Conservation (phyloP, 2,329 filamentous ascomycete species). For the Hypoxylon sp. region DNA sequence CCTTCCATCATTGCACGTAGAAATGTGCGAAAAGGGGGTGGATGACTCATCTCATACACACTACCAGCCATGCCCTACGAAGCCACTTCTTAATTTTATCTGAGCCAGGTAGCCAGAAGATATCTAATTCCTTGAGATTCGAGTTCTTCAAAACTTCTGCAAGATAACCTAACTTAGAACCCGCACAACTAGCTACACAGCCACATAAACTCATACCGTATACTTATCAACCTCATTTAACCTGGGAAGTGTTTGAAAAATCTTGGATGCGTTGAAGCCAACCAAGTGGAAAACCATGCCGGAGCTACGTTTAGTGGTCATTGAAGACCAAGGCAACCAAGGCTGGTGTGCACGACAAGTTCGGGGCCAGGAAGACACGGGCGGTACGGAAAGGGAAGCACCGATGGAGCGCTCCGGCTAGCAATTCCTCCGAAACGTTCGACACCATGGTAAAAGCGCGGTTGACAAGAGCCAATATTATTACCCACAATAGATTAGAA, state of each 20-base stretch:
- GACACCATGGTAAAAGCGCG: not conserved
- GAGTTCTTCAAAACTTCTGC: not conserved
- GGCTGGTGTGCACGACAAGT: too few species aligned
- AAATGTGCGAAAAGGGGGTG: not conserved
- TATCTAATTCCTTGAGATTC: not conserved
- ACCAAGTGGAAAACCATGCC: constrained; percentile 10
- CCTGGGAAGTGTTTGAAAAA: not conserved
- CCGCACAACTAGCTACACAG: not conserved
- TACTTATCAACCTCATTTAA: constrained; percentile 1
- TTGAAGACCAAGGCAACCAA: too few species aligned
- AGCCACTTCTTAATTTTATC: not conserved
- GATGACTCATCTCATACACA: not conserved
- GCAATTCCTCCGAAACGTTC: not conserved
- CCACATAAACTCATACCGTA: not conserved
- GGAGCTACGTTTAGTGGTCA: not conserved
- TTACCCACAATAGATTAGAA: not conserved
- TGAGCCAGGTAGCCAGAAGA: not conserved
- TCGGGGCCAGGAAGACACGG: too few species aligned
- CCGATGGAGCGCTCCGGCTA: not conserved
- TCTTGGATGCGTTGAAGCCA: constrained; percentile 4
- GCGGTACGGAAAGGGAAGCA: not conserved
- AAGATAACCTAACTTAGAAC: not conserved
- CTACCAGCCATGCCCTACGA: too few species aligned
- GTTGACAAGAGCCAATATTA: not conserved
- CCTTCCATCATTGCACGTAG: not conserved